Evolutionary conservation across 208 protist genomes (phyloP).

Genomic region (Lotmaria passim): DNA sequence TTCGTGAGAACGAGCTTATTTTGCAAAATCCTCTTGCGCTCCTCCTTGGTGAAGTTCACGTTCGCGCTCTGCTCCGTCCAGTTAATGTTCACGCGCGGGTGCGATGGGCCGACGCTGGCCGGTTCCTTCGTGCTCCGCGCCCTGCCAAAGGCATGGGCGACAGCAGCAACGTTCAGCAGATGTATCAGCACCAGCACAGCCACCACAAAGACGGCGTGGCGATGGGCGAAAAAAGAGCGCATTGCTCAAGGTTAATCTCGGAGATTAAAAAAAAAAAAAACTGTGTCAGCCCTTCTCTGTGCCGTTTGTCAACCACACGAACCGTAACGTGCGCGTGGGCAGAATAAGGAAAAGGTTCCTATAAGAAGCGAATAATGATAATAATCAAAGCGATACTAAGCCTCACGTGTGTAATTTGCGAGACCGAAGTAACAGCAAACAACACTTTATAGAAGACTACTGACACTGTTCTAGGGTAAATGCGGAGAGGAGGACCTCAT

Average conservation of each 20-base stretch:
- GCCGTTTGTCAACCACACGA: too few relatives aligned
- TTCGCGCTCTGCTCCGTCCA: conserved; percentile 46
- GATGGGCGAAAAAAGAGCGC: background rate
- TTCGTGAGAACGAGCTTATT: conserved; percentile 72
- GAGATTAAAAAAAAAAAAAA: too few relatives aligned
- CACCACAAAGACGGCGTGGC: conserved; percentile 2
- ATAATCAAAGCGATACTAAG: background rate
- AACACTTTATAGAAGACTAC: background rate
- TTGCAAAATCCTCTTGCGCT: conserved; percentile 39
- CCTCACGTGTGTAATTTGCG: too few relatives aligned
- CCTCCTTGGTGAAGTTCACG: conserved; percentile 37
- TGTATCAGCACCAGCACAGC: conserved; percentile 15
- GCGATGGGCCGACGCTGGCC: conserved; percentile 21
- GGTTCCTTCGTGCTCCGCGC: background rate
- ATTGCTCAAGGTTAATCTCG: too few relatives aligned
- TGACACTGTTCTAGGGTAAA: too few relatives aligned
- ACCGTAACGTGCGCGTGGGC: too few relatives aligned
- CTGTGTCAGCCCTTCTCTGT: too few relatives aligned
- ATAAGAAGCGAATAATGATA: background rate
- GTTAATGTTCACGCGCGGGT: conserved; percentile 69
- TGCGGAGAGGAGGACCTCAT: too few relatives aligned
- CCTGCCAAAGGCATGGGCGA: conserved; percentile 19
- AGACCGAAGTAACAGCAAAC: background rate
- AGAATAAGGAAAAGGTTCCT: too few relatives aligned
- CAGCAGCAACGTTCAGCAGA: conserved; percentile 3